Conservation (phyloP, 768 basidiomycete species). For the Cystobasidium onofrii region DNA sequence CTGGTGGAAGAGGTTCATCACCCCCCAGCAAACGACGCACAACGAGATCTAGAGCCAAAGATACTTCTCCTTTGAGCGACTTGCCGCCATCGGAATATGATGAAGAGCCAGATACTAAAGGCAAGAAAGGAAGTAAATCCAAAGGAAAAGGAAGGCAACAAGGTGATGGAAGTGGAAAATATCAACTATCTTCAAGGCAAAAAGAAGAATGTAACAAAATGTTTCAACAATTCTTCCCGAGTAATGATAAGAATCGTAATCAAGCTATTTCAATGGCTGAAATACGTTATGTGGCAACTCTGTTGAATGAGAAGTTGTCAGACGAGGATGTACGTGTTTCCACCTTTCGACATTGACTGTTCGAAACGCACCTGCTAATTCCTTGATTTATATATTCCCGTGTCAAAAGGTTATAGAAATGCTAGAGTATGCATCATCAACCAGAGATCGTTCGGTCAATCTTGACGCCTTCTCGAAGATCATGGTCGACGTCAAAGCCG, state of each 20-base stretch:
- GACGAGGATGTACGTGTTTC: constrained; percentile 37
- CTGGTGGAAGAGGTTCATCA: not conserved
- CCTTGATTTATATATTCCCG: too few relatives aligned
- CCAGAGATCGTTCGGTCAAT: constrained; percentile 17
- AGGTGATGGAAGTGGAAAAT: not conserved
- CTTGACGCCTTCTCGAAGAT: constrained; percentile 34
- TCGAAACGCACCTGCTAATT: not conserved
- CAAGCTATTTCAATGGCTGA: constrained; percentile 35
- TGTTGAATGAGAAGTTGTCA: constrained; percentile 37
- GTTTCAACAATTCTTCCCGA: constrained; percentile 39
- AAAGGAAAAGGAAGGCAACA: constrained; percentile 6
- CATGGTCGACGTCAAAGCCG: constrained; percentile 30
- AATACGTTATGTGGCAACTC: constrained; percentile 34
- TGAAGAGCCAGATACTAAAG: not conserved
- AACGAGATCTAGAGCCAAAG: not conserved
- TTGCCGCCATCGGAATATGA: not conserved
- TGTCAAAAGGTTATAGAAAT: constrained; percentile 37
- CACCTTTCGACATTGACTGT: not conserved
- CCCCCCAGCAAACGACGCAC: not conserved
- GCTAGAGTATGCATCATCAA: constrained; percentile 36
- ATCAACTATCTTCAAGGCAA: constrained; percentile 12
- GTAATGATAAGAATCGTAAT: constrained; percentile 2
- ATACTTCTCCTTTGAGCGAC: not conserved
- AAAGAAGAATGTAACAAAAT: constrained; percentile 29
- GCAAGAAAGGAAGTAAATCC: not conserved